Base-by-base conservation (phyloP, 2,329 filamentous ascomycete species). In the Sporothrix humicola region DNA sequence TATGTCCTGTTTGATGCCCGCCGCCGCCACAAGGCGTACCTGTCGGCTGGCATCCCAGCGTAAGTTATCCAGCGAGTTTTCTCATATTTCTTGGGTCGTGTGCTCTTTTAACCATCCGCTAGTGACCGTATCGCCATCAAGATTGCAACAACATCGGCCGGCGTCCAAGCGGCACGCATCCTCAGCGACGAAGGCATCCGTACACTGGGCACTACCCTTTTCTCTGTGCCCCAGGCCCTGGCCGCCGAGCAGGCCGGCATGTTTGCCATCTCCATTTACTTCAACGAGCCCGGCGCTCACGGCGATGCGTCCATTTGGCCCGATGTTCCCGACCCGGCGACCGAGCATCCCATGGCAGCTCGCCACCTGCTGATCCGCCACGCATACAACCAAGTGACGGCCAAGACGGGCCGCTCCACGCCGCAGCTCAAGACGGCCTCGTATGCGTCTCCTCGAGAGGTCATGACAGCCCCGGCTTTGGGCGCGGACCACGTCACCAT, bases 241-340 rank as follows among this genome's bases (percentile, higher is more conserved):
- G 65, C 65, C 3, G 65, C 65, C 9, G 44, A 23, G 10, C 65
- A 69, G 65, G 66, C 66, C 13, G 66, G 66, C 26, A 69, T 69
- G 66, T 69, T 69, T 26, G 66, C 66, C 66, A 69, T 69, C 17
- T 69, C 66, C 15, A 54, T 69, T 50, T 69, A 69, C 50, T 69
- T 56, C 26, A 69, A 69, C 31, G 66, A 69, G 17, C 66, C 66
- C 5, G 66, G 66, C 2, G 66, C 66, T 6, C 66, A 69, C 50
- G 50, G 66, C 6, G 66, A 69, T 8, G 15, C 66, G 15, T 69
- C 66, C 66, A 69, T 69, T 31, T 69, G 66, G 66, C 66, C 66
- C 31, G 66, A 69, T 44, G 48, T 69, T 2, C 26, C 50, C 17
- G 66, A 56, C 4, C 66, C 66, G 17, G 66, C 66, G 3, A 31